Evolutionary conservation across 208 protist species (phyloP).

Genomic region (Wallacemonas sp.): DNA sequence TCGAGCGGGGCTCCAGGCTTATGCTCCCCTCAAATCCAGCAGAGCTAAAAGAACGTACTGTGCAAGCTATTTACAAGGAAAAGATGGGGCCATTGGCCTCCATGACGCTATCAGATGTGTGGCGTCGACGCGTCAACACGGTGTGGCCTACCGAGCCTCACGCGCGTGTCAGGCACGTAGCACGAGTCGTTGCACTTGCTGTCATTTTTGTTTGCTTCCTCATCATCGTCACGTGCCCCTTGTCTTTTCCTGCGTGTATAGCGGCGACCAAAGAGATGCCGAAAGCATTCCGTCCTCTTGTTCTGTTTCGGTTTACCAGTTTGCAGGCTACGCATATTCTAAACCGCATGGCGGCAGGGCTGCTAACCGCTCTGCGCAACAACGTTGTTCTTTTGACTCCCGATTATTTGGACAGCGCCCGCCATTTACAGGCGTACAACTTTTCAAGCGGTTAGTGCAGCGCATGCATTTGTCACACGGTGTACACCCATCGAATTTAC

Average conservation of each 20-base stretch:
- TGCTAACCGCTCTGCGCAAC: not conserved
- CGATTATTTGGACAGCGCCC: conserved; percentile 4
- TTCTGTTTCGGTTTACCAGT: conserved; percentile 11
- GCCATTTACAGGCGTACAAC: conserved; percentile 4
- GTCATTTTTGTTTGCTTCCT: conserved; percentile 3
- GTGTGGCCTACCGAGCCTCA: not conserved
- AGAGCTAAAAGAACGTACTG: not conserved
- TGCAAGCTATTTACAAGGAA: conserved; percentile 15
- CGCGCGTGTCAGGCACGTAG: not conserved
- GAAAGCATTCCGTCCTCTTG: conserved; percentile 1
- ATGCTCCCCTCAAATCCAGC: conserved; percentile 26
- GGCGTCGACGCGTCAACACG: conserved; percentile 15
- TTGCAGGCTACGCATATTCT: not conserved
- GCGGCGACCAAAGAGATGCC: conserved; percentile 1
- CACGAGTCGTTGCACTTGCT: conserved; percentile 5
- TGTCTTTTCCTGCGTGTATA: conserved; percentile 4
- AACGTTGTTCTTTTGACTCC: not conserved
- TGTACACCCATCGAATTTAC: too few relatives aligned
- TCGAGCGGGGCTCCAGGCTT: conserved; percentile 32
- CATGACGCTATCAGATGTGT: conserved; percentile 31
- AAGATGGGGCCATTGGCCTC: conserved; percentile 19
- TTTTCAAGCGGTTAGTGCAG: not conserved
- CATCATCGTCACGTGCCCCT: conserved; percentile 16
- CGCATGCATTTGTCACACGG: too few relatives aligned
- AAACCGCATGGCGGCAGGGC: not conserved